A percentile compares a stretch with the other conserved stretches of the same genome.
Evolutionary conservation across 1,284 basidiomycete genomes (phyloP).

Genomic region (Pterulicium gracile): DNA sequence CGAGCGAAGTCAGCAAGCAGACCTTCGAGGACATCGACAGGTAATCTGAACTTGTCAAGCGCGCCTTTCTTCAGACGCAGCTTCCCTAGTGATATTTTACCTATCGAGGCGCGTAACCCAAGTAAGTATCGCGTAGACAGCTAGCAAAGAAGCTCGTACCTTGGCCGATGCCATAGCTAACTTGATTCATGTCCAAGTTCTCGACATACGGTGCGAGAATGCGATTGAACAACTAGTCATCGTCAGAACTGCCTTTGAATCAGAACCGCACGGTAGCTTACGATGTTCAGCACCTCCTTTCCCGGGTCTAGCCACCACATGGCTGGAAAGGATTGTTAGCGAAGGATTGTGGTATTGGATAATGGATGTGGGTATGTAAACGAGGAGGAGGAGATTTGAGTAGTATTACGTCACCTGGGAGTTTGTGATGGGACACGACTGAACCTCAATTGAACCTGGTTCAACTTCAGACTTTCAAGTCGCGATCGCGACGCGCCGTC

Average conservation of each 20-base stretch:
- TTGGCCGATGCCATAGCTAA: conserved; percentile 91
- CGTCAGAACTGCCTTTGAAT: conserved; percentile 10
- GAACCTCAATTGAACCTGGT: too few relatives aligned
- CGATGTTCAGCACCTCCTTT: conserved; percentile 69
- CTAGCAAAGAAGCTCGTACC: conserved; percentile 37
- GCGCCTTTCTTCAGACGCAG: conserved; percentile 89
- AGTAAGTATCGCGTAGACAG: not conserved
- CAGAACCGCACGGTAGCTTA: conserved; percentile 17
- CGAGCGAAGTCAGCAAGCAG: too few relatives aligned
- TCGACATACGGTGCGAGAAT: conserved; percentile 95
- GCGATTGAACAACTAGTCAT: conserved; percentile 53
- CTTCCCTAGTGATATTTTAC: conserved; percentile 75
- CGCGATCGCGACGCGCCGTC: too few relatives aligned
- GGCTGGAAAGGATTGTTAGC: conserved; percentile 11
- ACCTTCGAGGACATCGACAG: conserved; percentile 95
- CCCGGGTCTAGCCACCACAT: conserved; percentile 79
- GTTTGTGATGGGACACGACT: too few relatives aligned
- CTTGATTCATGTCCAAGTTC: conserved; percentile 90
- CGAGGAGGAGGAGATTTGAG: not conserved
- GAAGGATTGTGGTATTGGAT: conserved; percentile 1
- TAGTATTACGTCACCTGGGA: not conserved
- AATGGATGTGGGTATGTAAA: not conserved
- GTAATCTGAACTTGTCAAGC: conserved; percentile 92
- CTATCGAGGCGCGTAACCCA: conserved; percentile 29
- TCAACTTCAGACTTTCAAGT: too few relatives aligned